These are phyloP conservation scores for Penicillium samsonianum DNA, from an alignment of 495 filamentous ascomycete species.

Conservation along the genomic window DNA sequence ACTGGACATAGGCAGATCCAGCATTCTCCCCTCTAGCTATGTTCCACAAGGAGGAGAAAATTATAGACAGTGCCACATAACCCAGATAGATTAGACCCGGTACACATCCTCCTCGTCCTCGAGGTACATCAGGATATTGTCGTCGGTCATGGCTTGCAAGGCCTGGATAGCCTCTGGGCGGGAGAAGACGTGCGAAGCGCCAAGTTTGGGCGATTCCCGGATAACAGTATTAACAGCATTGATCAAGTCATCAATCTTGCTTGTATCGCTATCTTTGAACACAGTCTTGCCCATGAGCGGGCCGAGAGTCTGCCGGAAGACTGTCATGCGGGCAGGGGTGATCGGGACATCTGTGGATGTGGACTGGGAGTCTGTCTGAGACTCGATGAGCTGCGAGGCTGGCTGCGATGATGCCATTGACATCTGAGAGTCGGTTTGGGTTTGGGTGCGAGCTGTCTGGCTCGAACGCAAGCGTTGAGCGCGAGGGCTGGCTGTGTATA, in stretches of 20 bases:
- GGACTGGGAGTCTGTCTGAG: conserved; percentile 55
- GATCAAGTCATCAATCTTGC: conserved; percentile 72
- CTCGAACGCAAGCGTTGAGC: conserved; percentile 48
- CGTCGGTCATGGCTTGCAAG: conserved; percentile 73
- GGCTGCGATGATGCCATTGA: conserved; percentile 67
- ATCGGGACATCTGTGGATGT: conserved; percentile 51
- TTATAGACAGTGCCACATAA: conserved; percentile 3
- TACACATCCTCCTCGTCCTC: conserved; percentile 54
- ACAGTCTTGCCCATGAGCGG: conserved; percentile 73
- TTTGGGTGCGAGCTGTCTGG: conserved; percentile 40
- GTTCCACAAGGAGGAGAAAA: background rate
- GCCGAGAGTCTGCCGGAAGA: conserved; percentile 80
- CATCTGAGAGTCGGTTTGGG: conserved; percentile 58
- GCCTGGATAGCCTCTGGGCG: conserved; percentile 73
- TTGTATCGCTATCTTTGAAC: conserved; percentile 75
- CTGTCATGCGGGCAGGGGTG: conserved; percentile 60
- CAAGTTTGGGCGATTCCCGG: conserved; percentile 35
- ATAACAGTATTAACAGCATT: conserved; percentile 76
- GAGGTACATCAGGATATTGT: conserved; percentile 84
- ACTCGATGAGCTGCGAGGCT: conserved; percentile 63
- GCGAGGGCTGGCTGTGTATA: conserved; percentile 59
- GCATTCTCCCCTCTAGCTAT: background rate
- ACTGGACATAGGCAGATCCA: background rate
- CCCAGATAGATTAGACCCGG: conserved; percentile 39
- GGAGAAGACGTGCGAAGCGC: conserved; percentile 58